Evolutionary conservation across 441 rosid species (phyloP).

Genomic region (Eruca vesicaria): DNA sequence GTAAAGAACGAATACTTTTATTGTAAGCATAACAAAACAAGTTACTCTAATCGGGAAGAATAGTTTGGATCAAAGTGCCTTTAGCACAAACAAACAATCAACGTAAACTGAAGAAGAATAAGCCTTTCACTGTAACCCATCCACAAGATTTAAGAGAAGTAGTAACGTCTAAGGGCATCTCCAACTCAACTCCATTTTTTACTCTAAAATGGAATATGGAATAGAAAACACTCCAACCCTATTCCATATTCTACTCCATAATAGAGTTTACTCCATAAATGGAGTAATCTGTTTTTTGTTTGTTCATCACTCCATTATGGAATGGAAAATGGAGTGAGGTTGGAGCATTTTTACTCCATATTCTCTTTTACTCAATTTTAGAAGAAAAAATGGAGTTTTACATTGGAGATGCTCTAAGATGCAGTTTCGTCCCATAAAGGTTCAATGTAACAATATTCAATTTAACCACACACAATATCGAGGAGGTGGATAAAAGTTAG

Average conservation of each 20-base stretch:
- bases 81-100: background rate
- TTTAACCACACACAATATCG: background rate
- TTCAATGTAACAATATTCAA: background rate
- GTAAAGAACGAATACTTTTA: background rate
- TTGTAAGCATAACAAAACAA: background rate
- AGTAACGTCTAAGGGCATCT: background rate
- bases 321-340: too few species aligned
- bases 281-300: too few species aligned
- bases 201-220: too few species aligned
- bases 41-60: background rate
- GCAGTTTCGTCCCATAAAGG: background rate
- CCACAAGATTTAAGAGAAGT: background rate
- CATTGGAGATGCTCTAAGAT: too few species aligned
- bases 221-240: too few species aligned
- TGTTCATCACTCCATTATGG: too few species aligned
- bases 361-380: too few species aligned
- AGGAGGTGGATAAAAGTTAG: background rate
- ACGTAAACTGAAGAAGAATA: background rate
- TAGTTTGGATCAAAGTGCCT: background rate
- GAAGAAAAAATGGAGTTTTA: too few species aligned
- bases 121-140: background rate
- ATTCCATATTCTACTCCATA: too few species aligned
- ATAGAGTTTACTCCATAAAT: too few species aligned
- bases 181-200: too few species aligned
- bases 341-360: too few species aligned